A percentile compares a stretch with the other conserved stretches of the same genome.
These are phyloP conservation scores for Boletus austroedulis DNA, from an alignment of 1,284 basidiomycete genomes.

Conservation along the genomic window DNA sequence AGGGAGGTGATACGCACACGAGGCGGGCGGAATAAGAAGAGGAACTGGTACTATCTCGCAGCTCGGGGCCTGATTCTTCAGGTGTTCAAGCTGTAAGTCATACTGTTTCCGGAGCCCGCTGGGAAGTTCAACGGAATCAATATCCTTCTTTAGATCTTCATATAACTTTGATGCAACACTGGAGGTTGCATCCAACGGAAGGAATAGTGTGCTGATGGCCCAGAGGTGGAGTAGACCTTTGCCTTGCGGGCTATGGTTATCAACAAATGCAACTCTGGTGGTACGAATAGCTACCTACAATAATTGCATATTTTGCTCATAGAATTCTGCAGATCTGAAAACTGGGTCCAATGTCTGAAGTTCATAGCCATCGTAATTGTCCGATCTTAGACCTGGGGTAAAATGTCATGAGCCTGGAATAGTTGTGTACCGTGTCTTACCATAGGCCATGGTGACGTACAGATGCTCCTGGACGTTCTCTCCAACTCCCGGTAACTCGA, in stretches of 20 bases:
- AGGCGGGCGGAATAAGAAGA: neutral
- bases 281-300: neutral
- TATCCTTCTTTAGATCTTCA: neutral
- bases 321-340: neutral
- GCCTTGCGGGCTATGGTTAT: neutral
- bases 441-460: neutral
- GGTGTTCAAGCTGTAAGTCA: constrained; percentile 1
- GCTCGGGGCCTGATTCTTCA: neutral
- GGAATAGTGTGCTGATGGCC: neutral
- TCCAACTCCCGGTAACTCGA: constrained; percentile 1
- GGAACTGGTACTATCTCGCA: neutral
- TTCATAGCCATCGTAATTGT: neutral
- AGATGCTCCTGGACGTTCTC: constrained; percentile 3
- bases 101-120: constrained; percentile 4
- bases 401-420: neutral
- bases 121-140: neutral
- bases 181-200: neutral
- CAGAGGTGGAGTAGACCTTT: constrained; percentile 3
- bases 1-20: neutral
- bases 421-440: neutral
- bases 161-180: neutral
- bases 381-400: neutral
- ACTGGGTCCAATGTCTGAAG: constrained; percentile 1
- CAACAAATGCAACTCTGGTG: neutral
- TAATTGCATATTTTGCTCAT: neutral